phyloP scores from a whole-genome alignment of 2,329 filamentous ascomycete genomes.

The Aspergillus puulaauensis region DNA sequence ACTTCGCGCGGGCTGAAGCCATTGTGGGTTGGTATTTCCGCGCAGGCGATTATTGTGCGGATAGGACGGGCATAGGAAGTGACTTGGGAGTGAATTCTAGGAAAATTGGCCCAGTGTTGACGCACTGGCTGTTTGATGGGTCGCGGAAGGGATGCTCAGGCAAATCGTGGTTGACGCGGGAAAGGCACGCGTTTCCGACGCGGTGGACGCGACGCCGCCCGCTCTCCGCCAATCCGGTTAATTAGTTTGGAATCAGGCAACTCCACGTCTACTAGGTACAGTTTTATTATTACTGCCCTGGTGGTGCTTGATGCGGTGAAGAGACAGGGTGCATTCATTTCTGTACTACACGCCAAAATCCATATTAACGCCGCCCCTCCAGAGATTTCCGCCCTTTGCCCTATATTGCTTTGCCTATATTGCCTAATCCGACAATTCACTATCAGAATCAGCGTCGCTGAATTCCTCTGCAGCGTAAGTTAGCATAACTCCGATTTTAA shows the following conservation, averaged over 20 bases:
- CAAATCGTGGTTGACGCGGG: constrained; percentile 13
- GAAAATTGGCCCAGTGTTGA: constrained; percentile 7
- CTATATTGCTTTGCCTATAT: neutral
- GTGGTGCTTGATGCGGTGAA: neutral
- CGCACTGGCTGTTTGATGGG: constrained; percentile 4
- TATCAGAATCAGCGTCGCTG: constrained; percentile 20
- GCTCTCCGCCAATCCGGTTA: constrained; percentile 20
- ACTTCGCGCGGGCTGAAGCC: constrained; percentile 34
- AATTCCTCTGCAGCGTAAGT: constrained; percentile 21
- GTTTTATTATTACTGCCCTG: neutral
- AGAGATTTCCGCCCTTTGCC: neutral
- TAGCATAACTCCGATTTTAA: constrained; percentile 2
- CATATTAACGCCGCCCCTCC: neutral
- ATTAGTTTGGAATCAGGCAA: constrained; percentile 16
- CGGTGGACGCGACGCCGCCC: constrained; percentile 21
- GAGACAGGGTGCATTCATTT: neutral
- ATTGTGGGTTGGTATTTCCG: constrained; percentile 19
- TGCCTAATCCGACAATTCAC: constrained; percentile 16
- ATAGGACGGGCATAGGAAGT: neutral
- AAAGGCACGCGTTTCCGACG: constrained; percentile 22
- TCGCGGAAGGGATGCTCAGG: constrained; percentile 15
- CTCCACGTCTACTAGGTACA: neutral
- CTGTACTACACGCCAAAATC: neutral
- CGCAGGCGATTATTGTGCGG: neutral
- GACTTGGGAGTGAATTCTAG: neutral